Conservation (phyloP, 164 flowering plant genomes). For the Nymphaea colorata region DNA sequence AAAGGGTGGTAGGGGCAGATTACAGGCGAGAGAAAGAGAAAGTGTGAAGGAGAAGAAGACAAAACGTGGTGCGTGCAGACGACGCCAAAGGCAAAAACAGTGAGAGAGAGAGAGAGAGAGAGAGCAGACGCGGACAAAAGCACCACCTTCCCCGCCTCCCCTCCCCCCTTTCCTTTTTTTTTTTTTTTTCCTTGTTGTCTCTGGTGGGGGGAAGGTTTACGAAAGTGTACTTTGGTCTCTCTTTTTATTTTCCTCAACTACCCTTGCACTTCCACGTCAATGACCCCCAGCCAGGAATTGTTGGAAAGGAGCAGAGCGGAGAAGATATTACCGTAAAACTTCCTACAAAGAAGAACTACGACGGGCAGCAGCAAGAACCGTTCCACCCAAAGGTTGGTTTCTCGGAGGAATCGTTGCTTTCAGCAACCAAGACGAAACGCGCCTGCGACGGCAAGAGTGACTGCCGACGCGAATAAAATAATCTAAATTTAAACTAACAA, state of each 20-base stretch:
- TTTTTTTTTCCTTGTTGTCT: neutral
- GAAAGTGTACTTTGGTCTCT: neutral
- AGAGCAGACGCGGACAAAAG: neutral
- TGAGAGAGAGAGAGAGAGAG: neutral
- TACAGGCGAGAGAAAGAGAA: no score
- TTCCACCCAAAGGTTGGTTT: no score
- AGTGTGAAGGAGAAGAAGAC: neutral
- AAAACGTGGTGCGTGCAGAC: neutral
- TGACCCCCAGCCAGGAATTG: neutral
- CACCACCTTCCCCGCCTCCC: neutral
- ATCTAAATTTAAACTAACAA: no score
- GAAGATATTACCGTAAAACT: no score
- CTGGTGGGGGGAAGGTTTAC: neutral
- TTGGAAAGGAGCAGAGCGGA: no score
- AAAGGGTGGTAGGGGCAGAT: no score
- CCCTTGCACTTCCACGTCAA: neutral
- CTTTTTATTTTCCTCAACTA: neutral
- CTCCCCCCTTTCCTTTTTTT: neutral
- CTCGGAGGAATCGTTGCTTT: no score
- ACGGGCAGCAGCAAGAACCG: no score
- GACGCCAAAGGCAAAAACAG: neutral
- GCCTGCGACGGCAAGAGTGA: no score
- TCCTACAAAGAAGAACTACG: no score
- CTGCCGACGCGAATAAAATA: no score
- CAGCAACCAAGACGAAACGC: no score